Base-by-base conservation (phyloP, 352 stramenopile genomes). In the Pythium pyrilobum region DNA sequence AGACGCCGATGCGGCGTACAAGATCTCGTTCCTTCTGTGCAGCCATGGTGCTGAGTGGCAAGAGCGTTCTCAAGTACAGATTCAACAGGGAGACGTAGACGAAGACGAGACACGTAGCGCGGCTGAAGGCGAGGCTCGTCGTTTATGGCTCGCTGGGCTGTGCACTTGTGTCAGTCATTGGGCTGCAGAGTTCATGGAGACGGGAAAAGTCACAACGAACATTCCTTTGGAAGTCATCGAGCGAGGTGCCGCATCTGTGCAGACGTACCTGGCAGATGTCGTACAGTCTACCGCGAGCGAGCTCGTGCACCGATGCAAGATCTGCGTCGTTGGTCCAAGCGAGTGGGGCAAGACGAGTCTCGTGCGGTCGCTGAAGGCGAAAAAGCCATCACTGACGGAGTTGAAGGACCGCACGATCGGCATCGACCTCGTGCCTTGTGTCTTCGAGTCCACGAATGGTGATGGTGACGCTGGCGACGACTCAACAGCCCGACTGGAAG, bases 261-360 rank as follows among this genome's bases (percentile, higher is more conserved):
- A 18, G 4, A 56, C 48, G n/a, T 56, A 56, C 27, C 16, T 56
- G n/a, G 25, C 36, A 20, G 48, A 56, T 33, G 37, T 56, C 38
- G 25, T 21, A 18, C 25, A 39, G 1, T 48, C 48, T 16, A 13
- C 36, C 7, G 12, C 13, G 2, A 15, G 20, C n/a, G 38, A 56
- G 16, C 36, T 47, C 15, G 28, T 48, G 25, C 23, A 49, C 21
- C 49, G 49, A 8, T 48, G 49, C 37, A 56, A 56, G 28, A 24
- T 42, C 15, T 56, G 49, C 16, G 47, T 54, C 18, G 34, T 54
- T 4, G 47, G 47, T 0, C 36, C 47, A 2, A 43, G 47, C 11
- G 37, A 48, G 16, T 48, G 27, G 49, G 49, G 49, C 12, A 56
- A 56, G 24, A 48, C 49, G 15, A 56, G 49, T 24, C 38, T 56